Percentiles rank a stretch among this genome's conserved stretches.
Conservation (phyloP, 352 stramenopile genomes). For the Phytopythium sindhum region DNA sequence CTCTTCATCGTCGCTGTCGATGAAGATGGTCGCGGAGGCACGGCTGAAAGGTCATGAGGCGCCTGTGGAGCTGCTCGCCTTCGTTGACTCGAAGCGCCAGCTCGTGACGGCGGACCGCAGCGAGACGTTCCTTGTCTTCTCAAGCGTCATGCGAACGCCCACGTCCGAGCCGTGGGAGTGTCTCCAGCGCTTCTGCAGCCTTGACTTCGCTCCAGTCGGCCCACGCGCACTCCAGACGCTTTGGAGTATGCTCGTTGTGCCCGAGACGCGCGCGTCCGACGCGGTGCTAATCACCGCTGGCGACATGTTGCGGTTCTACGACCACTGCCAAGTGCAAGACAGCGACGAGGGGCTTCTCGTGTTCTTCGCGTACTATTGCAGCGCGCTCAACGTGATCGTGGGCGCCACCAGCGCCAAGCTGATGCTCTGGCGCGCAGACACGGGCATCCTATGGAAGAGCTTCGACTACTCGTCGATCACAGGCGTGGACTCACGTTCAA, state of each 20-base stretch:
- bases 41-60: conserved; percentile 33
- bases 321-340: conserved; percentile 51
- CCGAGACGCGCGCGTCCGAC: conserved; percentile 44
- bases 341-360: conserved; percentile 46
- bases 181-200: conserved; percentile 35
- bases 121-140: conserved; percentile 40
- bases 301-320: conserved; percentile 43
- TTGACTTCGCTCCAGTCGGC: not conserved
- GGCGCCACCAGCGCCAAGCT: conserved; percentile 51
- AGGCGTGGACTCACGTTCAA: not conserved
- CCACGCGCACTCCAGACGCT: conserved; percentile 18
- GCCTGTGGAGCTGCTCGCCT: conserved; percentile 38
- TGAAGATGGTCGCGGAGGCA: conserved; percentile 26
- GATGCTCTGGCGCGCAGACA: conserved; percentile 59
- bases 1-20: conserved; percentile 15
- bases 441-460: conserved; percentile 44
- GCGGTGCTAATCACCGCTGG: conserved; percentile 50
- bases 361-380: conserved; percentile 55
- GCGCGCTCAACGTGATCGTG: conserved; percentile 50
- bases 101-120: conserved; percentile 51
- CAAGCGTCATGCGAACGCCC: conserved; percentile 39
- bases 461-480: conserved; percentile 47
- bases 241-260: conserved; percentile 39
- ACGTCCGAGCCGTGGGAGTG: conserved; percentile 51
- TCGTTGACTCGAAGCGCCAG: conserved; percentile 59